Evolutionary conservation across 169 alveolate genomes (phyloP).

Genomic region (Plasmodium blacklocki): DNA sequence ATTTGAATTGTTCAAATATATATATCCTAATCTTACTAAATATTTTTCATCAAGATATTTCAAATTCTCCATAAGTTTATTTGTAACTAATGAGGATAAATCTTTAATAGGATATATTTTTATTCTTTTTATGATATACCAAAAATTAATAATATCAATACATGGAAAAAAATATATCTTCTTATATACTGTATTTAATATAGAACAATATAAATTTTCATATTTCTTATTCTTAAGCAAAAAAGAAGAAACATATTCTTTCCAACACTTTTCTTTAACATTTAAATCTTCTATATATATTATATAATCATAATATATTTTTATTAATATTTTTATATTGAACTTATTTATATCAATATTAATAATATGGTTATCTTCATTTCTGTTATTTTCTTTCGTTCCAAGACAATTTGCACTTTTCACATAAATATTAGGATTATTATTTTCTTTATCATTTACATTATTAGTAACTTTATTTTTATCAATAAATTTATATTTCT

Average conservation of each 20-base stretch:
- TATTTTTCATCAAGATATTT: constrained; percentile 37
- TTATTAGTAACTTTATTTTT: background rate
- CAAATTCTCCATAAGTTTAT: constrained; percentile 27
- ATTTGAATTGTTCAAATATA: constrained; percentile 49
- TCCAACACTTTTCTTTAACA: constrained; percentile 49
- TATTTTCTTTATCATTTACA: background rate
- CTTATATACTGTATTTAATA: constrained; percentile 42
- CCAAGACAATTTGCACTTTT: background rate
- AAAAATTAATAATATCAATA: constrained; percentile 54
- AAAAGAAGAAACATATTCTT: constrained; percentile 26
- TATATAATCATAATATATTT: constrained; percentile 41
- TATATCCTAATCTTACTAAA: constrained; percentile 49
- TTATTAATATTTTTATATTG: constrained; percentile 5
- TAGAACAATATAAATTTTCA: constrained; percentile 12
- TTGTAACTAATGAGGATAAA: constrained; percentile 30
- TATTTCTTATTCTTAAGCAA: constrained; percentile 8
- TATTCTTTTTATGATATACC: constrained; percentile 36
- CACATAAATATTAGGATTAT: background rate
- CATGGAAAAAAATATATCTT: constrained; percentile 57
- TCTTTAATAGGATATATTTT: constrained; percentile 30
- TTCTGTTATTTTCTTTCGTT: background rate
- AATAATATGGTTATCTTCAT: background rate
- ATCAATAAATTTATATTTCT: background rate
- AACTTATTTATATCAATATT: constrained; percentile 5
- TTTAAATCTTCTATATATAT: constrained; percentile 39